Percentiles rank a stretch among this genome's conserved stretches.
Conservation (phyloP, 2,329 filamentous ascomycete species). For the Hypoxylon sp. region DNA sequence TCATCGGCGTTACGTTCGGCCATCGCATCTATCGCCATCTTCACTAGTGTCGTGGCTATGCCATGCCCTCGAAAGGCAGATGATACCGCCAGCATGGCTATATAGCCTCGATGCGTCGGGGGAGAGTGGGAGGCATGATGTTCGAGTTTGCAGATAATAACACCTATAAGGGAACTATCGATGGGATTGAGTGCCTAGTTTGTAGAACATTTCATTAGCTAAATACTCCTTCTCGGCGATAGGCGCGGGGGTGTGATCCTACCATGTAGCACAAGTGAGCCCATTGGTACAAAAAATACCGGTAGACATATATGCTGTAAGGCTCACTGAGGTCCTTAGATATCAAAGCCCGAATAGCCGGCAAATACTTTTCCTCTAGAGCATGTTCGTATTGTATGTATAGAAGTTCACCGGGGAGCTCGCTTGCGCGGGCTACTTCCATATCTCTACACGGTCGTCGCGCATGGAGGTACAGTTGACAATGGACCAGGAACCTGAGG, state of each 20-base stretch:
- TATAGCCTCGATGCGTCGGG: conserved; percentile 86
- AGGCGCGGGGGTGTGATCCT: conserved; percentile 42
- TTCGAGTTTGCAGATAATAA: conserved; percentile 96
- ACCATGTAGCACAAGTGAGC: conserved; percentile 97
- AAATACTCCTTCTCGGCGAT: conserved; percentile 3
- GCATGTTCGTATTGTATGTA: conserved; percentile 75
- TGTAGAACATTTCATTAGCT: conserved; percentile 38
- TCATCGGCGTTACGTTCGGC: conserved; percentile 86
- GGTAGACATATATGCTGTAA: conserved; percentile 99
- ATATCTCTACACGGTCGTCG: conserved; percentile 49
- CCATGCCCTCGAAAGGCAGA: conserved; percentile 85
- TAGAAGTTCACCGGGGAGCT: conserved; percentile 64
- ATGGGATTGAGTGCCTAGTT: conserved; percentile 71
- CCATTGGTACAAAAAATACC: conserved; percentile 99
- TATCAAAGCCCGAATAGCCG: conserved; percentile 91
- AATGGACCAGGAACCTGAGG: conserved; percentile 8
- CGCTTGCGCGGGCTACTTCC: conserved; percentile 54
- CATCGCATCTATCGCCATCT: conserved; percentile 93
- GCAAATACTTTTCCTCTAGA: conserved; percentile 76
- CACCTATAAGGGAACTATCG: conserved; percentile 80
- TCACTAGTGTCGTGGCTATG: conserved; percentile 90
- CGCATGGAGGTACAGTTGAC: conserved; percentile 25
- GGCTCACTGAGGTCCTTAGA: conserved; percentile 97
- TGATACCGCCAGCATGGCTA: conserved; percentile 97
- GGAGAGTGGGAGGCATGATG: conserved; percentile 86